A percentile compares a stretch with the other conserved stretches of the same genome.
Evolutionary conservation across 345 rosid genomes (phyloP).

Genomic region (Populus nigra): DNA sequence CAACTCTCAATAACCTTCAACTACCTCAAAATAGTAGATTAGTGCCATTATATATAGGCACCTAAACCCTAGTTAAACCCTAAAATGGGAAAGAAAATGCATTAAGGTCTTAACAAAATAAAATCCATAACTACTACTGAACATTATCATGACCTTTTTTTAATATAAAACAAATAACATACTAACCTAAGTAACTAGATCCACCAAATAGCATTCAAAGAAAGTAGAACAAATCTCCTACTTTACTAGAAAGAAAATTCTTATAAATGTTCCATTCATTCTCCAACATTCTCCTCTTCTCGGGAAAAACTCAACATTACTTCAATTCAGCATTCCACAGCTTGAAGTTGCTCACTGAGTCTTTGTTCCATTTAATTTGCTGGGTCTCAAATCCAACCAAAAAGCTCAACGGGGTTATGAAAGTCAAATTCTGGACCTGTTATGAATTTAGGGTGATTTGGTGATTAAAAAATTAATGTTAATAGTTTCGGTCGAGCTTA

Average conservation of each 20-base stretch:
- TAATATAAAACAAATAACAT: neutral
- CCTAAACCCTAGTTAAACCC: neutral
- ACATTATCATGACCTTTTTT: neutral
- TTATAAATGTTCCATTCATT: neutral
- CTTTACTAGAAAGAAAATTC: neutral
- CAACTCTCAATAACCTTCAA: neutral
- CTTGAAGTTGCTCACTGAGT: neutral
- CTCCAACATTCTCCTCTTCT: neutral
- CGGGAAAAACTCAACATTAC: neutral
- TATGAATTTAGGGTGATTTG: neutral
- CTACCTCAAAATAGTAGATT: neutral
- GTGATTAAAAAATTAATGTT: neutral
- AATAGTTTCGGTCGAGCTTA: neutral
- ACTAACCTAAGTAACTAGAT: neutral
- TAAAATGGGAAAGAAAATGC: no score
- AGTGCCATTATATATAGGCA: neutral
- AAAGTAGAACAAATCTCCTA: neutral
- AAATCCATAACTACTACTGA: no score
- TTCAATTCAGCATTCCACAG: neutral
- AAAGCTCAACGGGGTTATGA: neutral
- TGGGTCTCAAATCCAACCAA: neutral
- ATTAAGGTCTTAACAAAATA: no score
- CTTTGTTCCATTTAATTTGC: neutral
- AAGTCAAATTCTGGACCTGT: neutral
- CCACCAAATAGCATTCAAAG: neutral